Conservation (phyloP, 208 protist species). For the Porcisia deanei region DNA sequence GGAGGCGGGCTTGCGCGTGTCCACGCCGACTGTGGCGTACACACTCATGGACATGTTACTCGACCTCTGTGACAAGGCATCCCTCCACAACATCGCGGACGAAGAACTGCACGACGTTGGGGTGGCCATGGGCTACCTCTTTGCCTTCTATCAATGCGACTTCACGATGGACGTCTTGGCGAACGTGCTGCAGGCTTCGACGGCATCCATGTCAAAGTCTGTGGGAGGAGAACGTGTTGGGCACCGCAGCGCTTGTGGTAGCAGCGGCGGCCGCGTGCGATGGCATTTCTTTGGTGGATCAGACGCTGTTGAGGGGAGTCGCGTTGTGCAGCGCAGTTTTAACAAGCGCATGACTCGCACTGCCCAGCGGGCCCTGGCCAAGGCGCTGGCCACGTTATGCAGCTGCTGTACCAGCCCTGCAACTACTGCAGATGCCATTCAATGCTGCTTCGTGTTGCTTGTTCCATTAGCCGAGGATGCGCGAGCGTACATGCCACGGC, state of each 20-base stretch:
- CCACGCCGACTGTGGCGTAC: slow-evolving; percentile 28
- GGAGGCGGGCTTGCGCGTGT: slow-evolving; percentile 29
- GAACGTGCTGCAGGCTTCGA: slow-evolving; percentile 21
- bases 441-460: slow-evolving; percentile 63
- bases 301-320: slow-evolving; percentile 39
- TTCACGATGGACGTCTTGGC: slow-evolving; percentile 23
- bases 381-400: slow-evolving; percentile 55
- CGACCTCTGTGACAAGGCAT: slow-evolving; percentile 26
- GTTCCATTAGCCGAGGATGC: slow-evolving; percentile 42
- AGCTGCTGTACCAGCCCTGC: slow-evolving; percentile 31
- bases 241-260: slow-evolving; percentile 12
- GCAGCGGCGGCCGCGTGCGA: slow-evolving; percentile 13
- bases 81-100: slow-evolving; percentile 19
- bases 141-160: slow-evolving; percentile 46
- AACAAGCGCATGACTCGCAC: slow-evolving; percentile 43
- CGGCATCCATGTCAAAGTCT: slow-evolving; percentile 11
- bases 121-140: slow-evolving; percentile 43
- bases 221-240: slow-evolving; percentile 14
- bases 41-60: slow-evolving; percentile 31
- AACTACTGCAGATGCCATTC: slow-evolving; percentile 47
- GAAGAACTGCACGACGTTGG: slow-evolving; percentile 40
- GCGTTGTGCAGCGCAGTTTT: slow-evolving; percentile 49
- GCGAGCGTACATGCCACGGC: slow-evolving; percentile 55
- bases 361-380: slow-evolving; percentile 41
- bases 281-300: slow-evolving; percentile 58